These are phyloP conservation scores for Aristolochia californica DNA, from an alignment of 164 flowering plant species.

Conservation along the genomic window DNA sequence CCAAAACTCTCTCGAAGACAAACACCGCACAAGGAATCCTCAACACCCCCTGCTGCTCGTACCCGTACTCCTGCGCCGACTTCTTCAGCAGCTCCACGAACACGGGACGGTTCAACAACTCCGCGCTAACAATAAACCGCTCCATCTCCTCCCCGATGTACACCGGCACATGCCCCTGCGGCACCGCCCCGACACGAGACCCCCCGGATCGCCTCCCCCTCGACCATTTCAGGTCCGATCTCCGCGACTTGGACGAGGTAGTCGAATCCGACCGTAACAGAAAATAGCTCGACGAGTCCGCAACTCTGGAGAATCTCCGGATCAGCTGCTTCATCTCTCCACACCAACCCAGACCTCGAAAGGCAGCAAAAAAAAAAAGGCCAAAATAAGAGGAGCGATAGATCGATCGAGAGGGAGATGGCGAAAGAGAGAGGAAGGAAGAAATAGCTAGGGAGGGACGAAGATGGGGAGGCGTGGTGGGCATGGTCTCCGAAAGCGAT, in stretches of 20 bases:
- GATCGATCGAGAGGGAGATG: not conserved
- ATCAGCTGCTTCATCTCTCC: constrained; percentile 49
- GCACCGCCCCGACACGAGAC: constrained; percentile 22
- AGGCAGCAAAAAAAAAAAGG: too few species aligned
- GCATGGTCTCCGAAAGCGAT: not conserved
- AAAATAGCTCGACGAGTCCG: constrained; percentile 49
- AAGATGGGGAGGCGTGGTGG: not conserved
- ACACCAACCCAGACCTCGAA: too few species aligned
- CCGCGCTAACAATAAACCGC: constrained; percentile 73
- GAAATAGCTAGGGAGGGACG: not conserved
- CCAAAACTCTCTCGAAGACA: constrained; percentile 39
- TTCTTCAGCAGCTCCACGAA: constrained; percentile 49
- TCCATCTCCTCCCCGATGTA: constrained; percentile 94
- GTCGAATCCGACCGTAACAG: constrained; percentile 36
- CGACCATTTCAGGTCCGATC: constrained; percentile 2
- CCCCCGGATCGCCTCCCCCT: constrained; percentile 5
- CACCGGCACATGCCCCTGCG: constrained; percentile 77
- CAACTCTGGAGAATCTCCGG: constrained; percentile 53
- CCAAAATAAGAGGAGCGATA: too few species aligned
- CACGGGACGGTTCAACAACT: constrained; percentile 69
- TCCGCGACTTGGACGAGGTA: constrained; percentile 6
- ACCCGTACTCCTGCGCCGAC: constrained; percentile 94
- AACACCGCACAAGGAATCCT: constrained; percentile 72
- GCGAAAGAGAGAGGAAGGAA: constrained; percentile 8
- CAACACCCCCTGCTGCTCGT: constrained; percentile 81